Conservation (phyloP, 202 grass and related monocot genomes). For the Zoysia matrella region DNA sequence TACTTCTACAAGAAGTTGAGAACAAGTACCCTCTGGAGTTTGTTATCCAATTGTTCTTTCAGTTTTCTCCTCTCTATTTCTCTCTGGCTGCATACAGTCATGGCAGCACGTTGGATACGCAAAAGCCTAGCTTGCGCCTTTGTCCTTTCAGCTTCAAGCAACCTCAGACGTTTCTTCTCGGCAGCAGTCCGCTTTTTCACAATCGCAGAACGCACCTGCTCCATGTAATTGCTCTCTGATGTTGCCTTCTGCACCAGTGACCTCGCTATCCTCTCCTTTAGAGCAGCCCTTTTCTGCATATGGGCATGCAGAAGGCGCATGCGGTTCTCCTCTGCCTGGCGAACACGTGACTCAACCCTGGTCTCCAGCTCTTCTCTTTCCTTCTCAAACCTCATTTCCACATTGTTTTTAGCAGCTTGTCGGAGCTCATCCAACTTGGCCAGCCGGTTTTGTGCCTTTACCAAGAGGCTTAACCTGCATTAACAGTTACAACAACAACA, state of each 20-base stretch:
- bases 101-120: constrained; percentile 62
- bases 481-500: not conserved
- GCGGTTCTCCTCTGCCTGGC: constrained; percentile 83
- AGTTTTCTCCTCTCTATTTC: constrained; percentile 78
- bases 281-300: constrained; percentile 67
- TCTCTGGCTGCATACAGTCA: constrained; percentile 80
- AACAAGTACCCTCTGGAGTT: constrained; percentile 63
- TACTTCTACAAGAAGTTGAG: too few relatives aligned
- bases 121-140: constrained; percentile 78
- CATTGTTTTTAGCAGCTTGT: constrained; percentile 81
- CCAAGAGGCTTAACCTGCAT: constrained; percentile 72
- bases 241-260: constrained; percentile 68
- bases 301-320: constrained; percentile 66
- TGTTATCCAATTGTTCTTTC: constrained; percentile 89
- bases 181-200: constrained; percentile 74
- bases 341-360: constrained; percentile 84
- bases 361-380: constrained; percentile 86
- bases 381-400: constrained; percentile 85
- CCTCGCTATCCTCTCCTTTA: constrained; percentile 78
- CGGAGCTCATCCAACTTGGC: constrained; percentile 87
- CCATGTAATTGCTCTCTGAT: constrained; percentile 76
- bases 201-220: constrained; percentile 77
- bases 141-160: constrained; percentile 89
- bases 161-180: constrained; percentile 82
- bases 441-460: constrained; percentile 74